Conservation (phyloP, 345 rosid genomes). For the Salix dunnii region DNA sequence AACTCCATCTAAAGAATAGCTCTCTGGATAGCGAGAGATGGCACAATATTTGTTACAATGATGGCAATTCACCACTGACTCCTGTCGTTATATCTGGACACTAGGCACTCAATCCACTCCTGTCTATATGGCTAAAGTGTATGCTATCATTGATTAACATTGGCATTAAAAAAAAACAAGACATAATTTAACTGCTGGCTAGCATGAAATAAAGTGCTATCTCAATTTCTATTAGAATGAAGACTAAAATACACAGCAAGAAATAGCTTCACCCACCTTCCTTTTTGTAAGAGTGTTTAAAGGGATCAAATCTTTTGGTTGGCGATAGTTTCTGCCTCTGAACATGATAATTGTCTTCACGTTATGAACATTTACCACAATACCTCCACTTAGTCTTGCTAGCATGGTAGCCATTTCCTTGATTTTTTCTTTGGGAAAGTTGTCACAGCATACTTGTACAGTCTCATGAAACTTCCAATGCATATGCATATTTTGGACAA, state of each 20-base stretch:
- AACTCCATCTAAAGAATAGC: neutral
- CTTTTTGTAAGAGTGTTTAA: constrained; percentile 92
- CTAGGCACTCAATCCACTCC: neutral
- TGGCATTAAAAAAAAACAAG: too few species aligned
- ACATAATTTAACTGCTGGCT: neutral
- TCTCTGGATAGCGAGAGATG: neutral
- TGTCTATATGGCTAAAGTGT: neutral
- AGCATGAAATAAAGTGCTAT: neutral
- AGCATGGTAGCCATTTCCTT: constrained; percentile 95
- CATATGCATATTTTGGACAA: constrained; percentile 95
- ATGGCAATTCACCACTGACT: neutral
- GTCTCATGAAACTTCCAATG: constrained; percentile 99
- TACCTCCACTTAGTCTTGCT: constrained; percentile 87
- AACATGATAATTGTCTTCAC: constrained; percentile 95
- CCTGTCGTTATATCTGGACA: too few species aligned
- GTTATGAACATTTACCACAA: constrained; percentile 75
- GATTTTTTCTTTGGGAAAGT: constrained; percentile 86
- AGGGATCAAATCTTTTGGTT: constrained; percentile 89
- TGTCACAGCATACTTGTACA: constrained; percentile 93
- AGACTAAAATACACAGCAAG: neutral
- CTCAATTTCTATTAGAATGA: neutral
- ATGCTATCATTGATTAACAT: neutral
- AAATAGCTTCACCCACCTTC: constrained; percentile 48
- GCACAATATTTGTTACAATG: neutral
- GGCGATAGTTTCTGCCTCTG: constrained; percentile 96